Conservation (phyloP, 139 green algal genomes). For the Mesotaenium endlicherianum region DNA sequence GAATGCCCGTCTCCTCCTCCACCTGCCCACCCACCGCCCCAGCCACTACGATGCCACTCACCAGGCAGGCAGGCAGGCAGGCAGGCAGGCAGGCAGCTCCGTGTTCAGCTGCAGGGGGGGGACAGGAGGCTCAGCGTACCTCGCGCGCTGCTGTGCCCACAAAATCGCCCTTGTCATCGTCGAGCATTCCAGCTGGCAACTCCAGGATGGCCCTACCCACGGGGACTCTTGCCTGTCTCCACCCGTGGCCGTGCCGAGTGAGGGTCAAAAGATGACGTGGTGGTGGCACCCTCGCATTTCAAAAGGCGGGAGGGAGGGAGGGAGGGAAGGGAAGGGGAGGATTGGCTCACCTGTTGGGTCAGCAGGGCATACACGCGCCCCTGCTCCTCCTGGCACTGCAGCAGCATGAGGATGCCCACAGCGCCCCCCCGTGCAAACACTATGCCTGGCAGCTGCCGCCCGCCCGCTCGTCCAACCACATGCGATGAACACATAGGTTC, state of each 20-base stretch:
- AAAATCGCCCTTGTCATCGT: constrained; percentile 46
- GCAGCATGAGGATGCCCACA: constrained; percentile 49
- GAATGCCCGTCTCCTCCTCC: constrained; percentile 50
- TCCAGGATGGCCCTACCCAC: constrained; percentile 42
- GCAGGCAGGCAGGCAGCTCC: too few species aligned
- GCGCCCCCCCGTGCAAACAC: constrained; percentile 39
- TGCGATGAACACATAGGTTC: too few species aligned
- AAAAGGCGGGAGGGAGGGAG: too few species aligned
- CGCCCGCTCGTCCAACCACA: too few species aligned
- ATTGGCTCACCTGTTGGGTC: constrained; percentile 34
- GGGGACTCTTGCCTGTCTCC: constrained; percentile 32
- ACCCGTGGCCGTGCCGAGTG: too few species aligned
- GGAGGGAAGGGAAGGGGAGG: too few species aligned
- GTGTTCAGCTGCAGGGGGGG: too few species aligned
- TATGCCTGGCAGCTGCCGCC: constrained; percentile 44
- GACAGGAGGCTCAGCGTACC: not conserved
- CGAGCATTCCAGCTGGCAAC: constrained; percentile 50
- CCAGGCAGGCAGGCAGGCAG: too few species aligned
- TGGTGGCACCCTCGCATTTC: too few species aligned
- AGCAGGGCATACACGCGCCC: constrained; percentile 23
- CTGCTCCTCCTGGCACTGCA: not conserved
- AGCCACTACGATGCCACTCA: too few species aligned
- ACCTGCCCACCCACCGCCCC: too few species aligned
- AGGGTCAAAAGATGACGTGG: too few species aligned
- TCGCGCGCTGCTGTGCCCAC: constrained; percentile 41